Base-by-base conservation (phyloP, 306 rosid genomes). In the Acacia acuminata region DNA sequence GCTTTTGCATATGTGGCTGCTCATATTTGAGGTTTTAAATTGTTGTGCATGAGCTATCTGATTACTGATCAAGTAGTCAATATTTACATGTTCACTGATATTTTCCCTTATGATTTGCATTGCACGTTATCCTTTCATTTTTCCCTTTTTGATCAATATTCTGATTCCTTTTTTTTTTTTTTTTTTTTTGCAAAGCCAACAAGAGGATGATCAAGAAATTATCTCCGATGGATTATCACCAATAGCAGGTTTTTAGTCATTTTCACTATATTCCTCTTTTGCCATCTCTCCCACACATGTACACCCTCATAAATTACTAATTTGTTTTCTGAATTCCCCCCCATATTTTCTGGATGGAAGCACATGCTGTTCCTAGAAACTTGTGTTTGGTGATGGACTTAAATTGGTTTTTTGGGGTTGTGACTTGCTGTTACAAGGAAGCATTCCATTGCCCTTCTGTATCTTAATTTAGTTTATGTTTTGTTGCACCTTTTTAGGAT, bases 241-340 rank as follows among this genome's bases (percentile, higher is more conserved):
- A 3, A 90, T 95, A 10, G 78, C 97, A 90, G 98, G 98, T 95
- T 88, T 82, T 36, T 73, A 65, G 22, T 48, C 76, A 84, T 85
- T 78, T 83, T 77, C 85, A 36, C 68, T 47, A 79, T 61, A 11
- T 77, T 74, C 78, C 14, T 55, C 12, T 77, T 87, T 79, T 72
- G 8, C 19, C 70, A 14, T 63, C 60, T 73, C 27, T n/a, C 36
- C 27, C 30, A 56, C 34, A 24, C 32, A 40, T 76, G 67, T 82
- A 44, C 44, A 58, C 61, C 13, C 40, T 38, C 30, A 60, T 76
- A 20, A 25, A 50, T 75, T 9, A 61, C 12, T 25, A 43, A 13
- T 17, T 53, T 69, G 45, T 63, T 55, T 77, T 77, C 73, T 14
- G 22, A 38, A 32, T 73, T 73, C 58, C 60, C 30, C 32, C 10